A percentile compares a stretch with the other conserved stretches of the same genome.
Conservation (phyloP, 768 basidiomycete species). For the Mycena belliarum region DNA sequence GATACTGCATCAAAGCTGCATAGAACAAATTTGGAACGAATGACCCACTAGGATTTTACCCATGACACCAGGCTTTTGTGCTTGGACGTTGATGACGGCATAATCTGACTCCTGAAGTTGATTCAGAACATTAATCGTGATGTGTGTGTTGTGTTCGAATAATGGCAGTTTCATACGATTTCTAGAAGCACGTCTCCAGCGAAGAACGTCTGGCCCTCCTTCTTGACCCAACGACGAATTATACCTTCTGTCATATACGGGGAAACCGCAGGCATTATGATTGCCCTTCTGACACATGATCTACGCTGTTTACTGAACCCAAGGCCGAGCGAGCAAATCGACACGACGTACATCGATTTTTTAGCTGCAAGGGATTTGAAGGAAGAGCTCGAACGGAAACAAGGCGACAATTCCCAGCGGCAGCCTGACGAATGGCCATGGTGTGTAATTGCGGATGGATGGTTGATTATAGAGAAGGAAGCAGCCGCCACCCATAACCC, state of each 20-base stretch:
- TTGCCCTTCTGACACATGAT: slow-evolving; percentile 36
- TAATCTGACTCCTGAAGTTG: slow-evolving; percentile 66
- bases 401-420: slow-evolving; percentile 3
- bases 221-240: slow-evolving; percentile 77
- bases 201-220: slow-evolving; percentile 70
- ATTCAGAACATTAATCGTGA: too few species aligned
- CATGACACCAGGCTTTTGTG: slow-evolving; percentile 84
- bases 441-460: too few species aligned
- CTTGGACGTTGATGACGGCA: slow-evolving; percentile 85
- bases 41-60: slow-evolving; percentile 78
- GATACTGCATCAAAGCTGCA: neutral
- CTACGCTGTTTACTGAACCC: slow-evolving; percentile 26
- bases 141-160: too few species aligned
- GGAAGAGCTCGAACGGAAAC: too few species aligned
- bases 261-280: slow-evolving; percentile 83
- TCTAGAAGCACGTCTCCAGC: slow-evolving; percentile 77
- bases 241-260: slow-evolving; percentile 89
- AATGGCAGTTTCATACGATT: slow-evolving; percentile 64
- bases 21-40: neutral
- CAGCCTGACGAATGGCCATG: too few species aligned
- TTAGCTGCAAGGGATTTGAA: neutral
- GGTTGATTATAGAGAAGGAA: too few species aligned
- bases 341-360: neutral
- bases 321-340: neutral
- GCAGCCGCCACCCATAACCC: too few species aligned